Percentiles rank a stretch among this genome's conserved stretches.
Evolutionary conservation across 163 green algal species (phyloP).

Genomic region (Scenedesmus sp.): DNA sequence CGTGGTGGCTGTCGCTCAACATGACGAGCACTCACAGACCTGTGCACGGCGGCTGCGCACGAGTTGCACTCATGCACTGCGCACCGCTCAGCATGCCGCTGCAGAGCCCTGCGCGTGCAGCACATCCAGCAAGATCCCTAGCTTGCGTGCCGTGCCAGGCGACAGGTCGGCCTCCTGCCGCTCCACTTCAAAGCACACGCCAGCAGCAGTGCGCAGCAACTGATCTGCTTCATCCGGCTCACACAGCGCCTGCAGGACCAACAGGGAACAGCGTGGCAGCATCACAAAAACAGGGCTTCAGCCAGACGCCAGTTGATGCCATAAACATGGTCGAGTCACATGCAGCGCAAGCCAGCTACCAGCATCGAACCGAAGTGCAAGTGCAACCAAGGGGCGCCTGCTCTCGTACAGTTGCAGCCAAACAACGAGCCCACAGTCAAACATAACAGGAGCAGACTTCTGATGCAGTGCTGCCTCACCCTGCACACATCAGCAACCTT

Average conservation of each 20-base stretch:
- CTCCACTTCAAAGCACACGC: constrained; percentile 31
- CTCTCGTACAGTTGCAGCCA: neutral
- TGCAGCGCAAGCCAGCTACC: neutral
- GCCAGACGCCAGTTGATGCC: no score
- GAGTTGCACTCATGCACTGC: neutral
- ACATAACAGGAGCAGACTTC: neutral
- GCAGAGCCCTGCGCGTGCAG: neutral
- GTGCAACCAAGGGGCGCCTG: no score
- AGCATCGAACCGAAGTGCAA: neutral
- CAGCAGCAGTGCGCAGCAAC: constrained; percentile 15
- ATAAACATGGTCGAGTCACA: no score
- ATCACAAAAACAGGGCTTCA: neutral
- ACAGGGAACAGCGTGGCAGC: neutral
- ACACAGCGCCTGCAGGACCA: neutral
- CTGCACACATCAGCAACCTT: constrained; percentile 51
- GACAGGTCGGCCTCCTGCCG: neutral
- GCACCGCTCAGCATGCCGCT: constrained; percentile 12
- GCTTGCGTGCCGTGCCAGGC: neutral
- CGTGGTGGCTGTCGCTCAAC: no score
- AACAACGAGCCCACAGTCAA: neutral
- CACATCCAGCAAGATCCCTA: constrained; percentile 31
- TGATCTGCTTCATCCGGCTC: constrained; percentile 21
- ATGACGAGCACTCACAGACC: no score
- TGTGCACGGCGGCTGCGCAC: no score
- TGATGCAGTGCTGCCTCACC: constrained; percentile 4